Base-by-base conservation (phyloP, 257 asterid genomes). In the Leonotis leonurus region DNA sequence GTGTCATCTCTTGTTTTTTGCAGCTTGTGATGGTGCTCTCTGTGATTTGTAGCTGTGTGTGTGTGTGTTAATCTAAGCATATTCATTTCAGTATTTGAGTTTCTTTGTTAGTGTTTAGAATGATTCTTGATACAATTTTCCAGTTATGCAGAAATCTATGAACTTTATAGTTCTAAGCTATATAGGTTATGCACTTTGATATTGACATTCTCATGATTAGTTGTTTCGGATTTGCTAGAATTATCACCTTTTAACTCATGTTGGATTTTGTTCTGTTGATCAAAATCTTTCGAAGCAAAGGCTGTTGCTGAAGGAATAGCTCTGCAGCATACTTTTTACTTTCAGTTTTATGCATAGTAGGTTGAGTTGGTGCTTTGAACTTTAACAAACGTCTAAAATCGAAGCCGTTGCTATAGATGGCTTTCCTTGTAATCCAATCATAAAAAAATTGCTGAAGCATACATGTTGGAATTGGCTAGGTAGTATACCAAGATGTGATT, bases 401-500 rank as follows among this genome's bases (percentile, higher is more conserved):
- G 33, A 51, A 17, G 22, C 41, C 39, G 27, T 39, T 65, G 43
- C 63, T 41, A 12, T 54, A 7, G 52, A 26, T 14, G 14, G 48
- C 44, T 56, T 56, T 45, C 39, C 45, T 55, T 35, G 8, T 8
- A 9, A 4, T 12, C 9, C 17, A 20, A 8, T 29, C 26, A 12
- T 33, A 63, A 56, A 12, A 24, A 3, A 16, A 24, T 62, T 24
- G 37, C 62, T 59, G 67, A 58, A 60, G 18, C 29, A 37, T 21
- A 55, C 36, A 29, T 53, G 70, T 54, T 48, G 54, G 36, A 32
- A 39, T 64, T 40, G 48, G 32, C 16, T 55, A 84, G 95, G 70
- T 81, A 52, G 64, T 71, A 43, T 87, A 72, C 46, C 62, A 80
- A 63, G 65, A 73, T 11, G 80, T 62, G 59, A 10, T 80, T 17